Base-by-base conservation (phyloP, 352 stramenopile genomes). In the Globisporangium parvum region DNA sequence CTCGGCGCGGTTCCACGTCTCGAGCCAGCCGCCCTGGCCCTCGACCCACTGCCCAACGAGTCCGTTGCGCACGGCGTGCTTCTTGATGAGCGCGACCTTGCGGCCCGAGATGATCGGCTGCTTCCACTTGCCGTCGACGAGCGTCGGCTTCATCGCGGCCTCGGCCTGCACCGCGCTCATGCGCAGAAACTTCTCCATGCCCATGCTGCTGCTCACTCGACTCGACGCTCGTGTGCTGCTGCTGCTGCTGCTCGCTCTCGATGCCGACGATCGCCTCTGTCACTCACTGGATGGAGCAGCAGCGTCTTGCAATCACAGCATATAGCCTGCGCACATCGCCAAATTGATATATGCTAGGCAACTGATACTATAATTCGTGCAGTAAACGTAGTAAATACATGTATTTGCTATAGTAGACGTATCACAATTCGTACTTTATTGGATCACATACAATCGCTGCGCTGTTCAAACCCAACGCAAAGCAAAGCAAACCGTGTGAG, bases 91-190 rank as follows among this genome's bases (percentile, higher is more conserved):
- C 26, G 82, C 84, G 42, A 87, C 65, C 69, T 91, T 90, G 41
- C 84, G 84, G n/a, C 78, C 69, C 15, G 84, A 88, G 41, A 94
- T 73, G 58, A 87, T 55, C 51, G 84, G 81, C 56, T 91, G 81
- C 67, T 89, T 87, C 84, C 84, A 94, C 68, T 91, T 91, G 55
- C 81, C 84, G 26, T 89, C 77, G 55, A 92, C 73, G 24, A 94
- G 57, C 61, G 70, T 65, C 35, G 84, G 84, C 67, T 88, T 88
- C 71, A 94, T 85, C 41, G 84, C 84, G 46, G 77, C 78, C 57
- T 85, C 77, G 55, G 81, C 84, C 68, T 92, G 81, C 47, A 60
- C 63, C 53, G 77, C 80, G 53, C 70, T 80, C 65, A 94, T 66
- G 65, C 78, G 78, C 35, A 92, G 71, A 65, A 94, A 91, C 44